Percentiles rank a stretch among this genome's conserved stretches.
These are phyloP conservation scores for Colletotrichum costaricense DNA, from an alignment of 2,329 filamentous ascomycete species.

Conservation along the genomic window DNA sequence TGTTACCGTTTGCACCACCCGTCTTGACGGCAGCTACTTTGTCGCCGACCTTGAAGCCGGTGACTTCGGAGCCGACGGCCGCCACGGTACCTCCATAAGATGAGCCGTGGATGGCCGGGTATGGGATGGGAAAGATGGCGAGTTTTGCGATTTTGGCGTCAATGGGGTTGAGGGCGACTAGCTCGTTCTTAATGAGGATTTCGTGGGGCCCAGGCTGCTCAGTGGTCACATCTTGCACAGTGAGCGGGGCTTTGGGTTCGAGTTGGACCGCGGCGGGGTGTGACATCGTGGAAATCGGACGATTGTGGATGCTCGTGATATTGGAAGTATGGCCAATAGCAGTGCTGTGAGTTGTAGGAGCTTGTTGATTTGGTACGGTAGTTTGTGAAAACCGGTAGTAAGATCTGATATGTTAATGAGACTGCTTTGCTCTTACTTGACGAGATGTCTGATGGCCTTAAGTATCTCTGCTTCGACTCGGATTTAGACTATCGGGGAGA, in stretches of 20 bases:
- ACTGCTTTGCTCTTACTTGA: neutral
- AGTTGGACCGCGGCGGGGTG: slow-evolving; percentile 29
- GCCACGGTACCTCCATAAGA: slow-evolving; percentile 42
- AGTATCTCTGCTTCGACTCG: neutral
- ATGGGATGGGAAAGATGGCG: slow-evolving; percentile 34
- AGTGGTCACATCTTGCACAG: slow-evolving; percentile 22
- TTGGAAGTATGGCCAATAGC: neutral
- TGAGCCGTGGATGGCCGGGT: slow-evolving; percentile 28
- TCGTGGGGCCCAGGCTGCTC: slow-evolving; percentile 37
- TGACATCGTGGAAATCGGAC: neutral
- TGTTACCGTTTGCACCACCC: slow-evolving; percentile 20
- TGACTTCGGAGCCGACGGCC: slow-evolving; percentile 38
- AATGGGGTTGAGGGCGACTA: slow-evolving; percentile 43
- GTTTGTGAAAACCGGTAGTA: neutral
- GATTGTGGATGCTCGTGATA: neutral
- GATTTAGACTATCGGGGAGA: neutral
- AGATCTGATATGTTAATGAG: neutral
- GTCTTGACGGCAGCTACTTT: slow-evolving; percentile 35
- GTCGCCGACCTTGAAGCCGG: slow-evolving; percentile 40
- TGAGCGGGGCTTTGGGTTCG: slow-evolving; percentile 17
- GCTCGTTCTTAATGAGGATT: slow-evolving; percentile 41
- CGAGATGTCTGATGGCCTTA: neutral
- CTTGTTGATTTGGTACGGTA: neutral
- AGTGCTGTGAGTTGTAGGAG: too few relatives aligned
- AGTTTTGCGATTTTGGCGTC: slow-evolving; percentile 44